phyloP scores from a whole-genome alignment of 495 filamentous ascomycete genomes.

The Penicillium bovifimosum region DNA sequence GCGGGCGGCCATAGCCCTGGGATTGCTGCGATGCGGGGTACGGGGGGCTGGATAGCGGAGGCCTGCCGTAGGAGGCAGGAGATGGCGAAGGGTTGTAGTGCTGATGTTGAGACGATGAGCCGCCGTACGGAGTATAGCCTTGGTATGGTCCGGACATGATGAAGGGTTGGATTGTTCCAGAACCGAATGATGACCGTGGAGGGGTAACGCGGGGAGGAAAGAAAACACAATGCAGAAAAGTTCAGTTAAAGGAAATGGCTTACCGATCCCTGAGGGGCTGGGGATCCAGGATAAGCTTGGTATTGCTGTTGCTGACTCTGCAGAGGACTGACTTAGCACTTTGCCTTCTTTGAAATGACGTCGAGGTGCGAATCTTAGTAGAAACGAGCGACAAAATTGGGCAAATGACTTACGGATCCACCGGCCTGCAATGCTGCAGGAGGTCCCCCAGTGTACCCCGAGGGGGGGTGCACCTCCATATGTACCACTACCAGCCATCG shows the following conservation, averaged over 20 bases:
- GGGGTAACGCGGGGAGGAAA: conserved; percentile 12
- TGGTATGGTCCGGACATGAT: conserved; percentile 40
- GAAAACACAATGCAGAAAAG: conserved; percentile 11
- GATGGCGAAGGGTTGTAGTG: conserved; percentile 34
- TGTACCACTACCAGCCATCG: conserved; percentile 23
- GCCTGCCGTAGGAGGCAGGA: conserved; percentile 27
- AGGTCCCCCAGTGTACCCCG: conserved; percentile 42
- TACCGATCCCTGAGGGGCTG: conserved; percentile 38
- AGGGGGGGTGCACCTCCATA: conserved; percentile 37
- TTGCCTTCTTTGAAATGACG: conserved; percentile 19
- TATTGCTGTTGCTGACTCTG: conserved; percentile 26
- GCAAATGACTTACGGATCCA: conserved; percentile 41
- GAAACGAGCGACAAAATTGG: conserved; percentile 9
- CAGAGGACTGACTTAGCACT: background rate
- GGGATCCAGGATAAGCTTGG: conserved; percentile 39
- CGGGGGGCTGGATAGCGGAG: conserved; percentile 19
- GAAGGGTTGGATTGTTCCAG: conserved; percentile 4
- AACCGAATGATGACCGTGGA: conserved; percentile 2
- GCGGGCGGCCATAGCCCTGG: conserved; percentile 29
- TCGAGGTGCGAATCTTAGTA: conserved; percentile 5
- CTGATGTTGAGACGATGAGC: conserved; percentile 28
- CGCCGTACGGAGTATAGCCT: conserved; percentile 36
- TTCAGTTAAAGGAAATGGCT: conserved; percentile 19
- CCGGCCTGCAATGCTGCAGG: conserved; percentile 32
- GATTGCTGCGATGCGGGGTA: conserved; percentile 22